Evolutionary conservation across 371 early-diverging fungal species (phyloP).

Genomic region (Mortierella sp.): DNA sequence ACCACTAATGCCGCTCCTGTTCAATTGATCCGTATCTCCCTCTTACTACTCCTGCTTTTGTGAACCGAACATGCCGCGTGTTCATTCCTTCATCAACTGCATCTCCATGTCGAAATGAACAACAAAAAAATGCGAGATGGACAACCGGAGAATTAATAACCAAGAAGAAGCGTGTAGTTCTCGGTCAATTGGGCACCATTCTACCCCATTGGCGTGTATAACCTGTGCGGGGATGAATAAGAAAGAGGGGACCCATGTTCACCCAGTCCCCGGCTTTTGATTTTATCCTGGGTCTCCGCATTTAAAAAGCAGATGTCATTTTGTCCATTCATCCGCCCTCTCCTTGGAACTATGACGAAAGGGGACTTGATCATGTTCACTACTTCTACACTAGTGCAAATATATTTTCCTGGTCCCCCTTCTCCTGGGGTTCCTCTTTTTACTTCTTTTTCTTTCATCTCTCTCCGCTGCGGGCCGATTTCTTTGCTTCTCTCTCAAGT

Average conservation of each 20-base stretch:
- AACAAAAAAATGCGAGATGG: background rate
- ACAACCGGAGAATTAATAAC: slow-evolving; percentile 2
- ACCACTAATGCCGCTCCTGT: background rate
- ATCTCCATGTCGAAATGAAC: slow-evolving; percentile 10
- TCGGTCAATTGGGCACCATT: background rate
- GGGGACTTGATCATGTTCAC: too few species aligned
- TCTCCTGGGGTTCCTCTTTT: background rate
- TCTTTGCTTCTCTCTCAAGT: background rate
- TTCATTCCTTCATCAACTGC: background rate
- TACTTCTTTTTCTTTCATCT: background rate
- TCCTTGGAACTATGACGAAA: background rate
- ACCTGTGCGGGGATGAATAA: background rate
- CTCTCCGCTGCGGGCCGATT: slow-evolving; percentile 13
- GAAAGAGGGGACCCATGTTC: background rate
- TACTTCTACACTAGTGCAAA: background rate
- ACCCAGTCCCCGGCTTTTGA: slow-evolving; percentile 6
- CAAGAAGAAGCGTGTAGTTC: background rate
- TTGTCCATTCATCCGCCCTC: background rate
- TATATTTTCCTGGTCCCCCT: background rate
- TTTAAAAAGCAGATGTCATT: background rate
- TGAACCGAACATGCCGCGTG: background rate
- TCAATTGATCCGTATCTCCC: background rate
- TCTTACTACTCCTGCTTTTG: background rate
- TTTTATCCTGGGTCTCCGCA: slow-evolving; percentile 14
- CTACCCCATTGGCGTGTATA: background rate